Evolutionary conservation across 768 basidiomycete species (phyloP), one percentile per base, ranked within the genome.

Genomic region (Lactarius evosmus): DNA sequence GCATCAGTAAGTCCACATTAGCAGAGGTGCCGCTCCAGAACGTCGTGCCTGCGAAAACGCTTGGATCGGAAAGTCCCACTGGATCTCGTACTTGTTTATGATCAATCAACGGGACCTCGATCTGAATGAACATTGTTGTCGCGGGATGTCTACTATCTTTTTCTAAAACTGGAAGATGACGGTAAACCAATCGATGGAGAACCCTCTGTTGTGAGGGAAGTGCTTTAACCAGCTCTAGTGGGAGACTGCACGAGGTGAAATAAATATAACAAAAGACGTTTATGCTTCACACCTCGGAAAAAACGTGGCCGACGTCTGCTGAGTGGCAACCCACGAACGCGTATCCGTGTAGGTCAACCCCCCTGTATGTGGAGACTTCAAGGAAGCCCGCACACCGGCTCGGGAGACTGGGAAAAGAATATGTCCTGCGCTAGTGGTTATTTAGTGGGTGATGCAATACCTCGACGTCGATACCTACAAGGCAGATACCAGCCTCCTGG

Each of bases 361-460:
- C 12, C 81, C 63, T 25, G 27, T 38, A 40, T 53, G 38, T 2
- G 58, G 29, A 27, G 56, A 27, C 50, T 33, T 58, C 38, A 59
- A 60, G 6, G 58, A 57, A 16, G 27, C 8, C 46, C 14, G 22
- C 30, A 25, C 17, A 34, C 36, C 34, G 8, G 17, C 17, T 22
- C 27, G 38, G 17, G 38, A 32, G 34, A 50, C 74, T 14, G 76
- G 74, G 58, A 86, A 72, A n/a, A 90, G 74, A 16, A 87, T 59
- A 69, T 90, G 86, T 0, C 88, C 88, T 38, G 84, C 71, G 34
- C 88, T 90, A 57, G 50, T 14, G 56, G 50, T 29, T 25, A 27
- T 44, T 40, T 27, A 62, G 54, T 34, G 62, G 61, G 69, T 44
- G 66, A 58, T 61, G 19, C 5, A 40, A 66, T 25, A 51, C 7